Conservation (phyloP, 2,329 filamentous ascomycete genomes). For the Cephalotrichum gorgonifer region DNA sequence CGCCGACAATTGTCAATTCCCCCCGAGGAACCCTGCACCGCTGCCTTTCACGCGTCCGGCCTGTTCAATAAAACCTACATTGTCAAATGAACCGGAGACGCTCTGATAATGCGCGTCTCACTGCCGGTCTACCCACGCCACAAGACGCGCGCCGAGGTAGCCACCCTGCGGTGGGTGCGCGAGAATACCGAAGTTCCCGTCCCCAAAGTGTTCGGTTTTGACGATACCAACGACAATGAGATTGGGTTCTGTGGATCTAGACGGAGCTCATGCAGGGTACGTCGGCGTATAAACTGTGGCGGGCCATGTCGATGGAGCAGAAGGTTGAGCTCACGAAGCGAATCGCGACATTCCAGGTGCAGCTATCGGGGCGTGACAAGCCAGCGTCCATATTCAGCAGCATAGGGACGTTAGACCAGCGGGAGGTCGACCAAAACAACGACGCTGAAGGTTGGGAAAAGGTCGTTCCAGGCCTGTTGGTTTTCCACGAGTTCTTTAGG, state of each 20-base stretch:
- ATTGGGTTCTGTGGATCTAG: slow-evolving; percentile 29
- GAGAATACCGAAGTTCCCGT: slow-evolving; percentile 20
- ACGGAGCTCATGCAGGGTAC: slow-evolving; percentile 19
- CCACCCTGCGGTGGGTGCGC: slow-evolving; percentile 22
- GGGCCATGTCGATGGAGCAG: slow-evolving; percentile 17
- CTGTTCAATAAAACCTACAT: slow-evolving; percentile 15
- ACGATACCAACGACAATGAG: slow-evolving; percentile 19
- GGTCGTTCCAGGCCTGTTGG: slow-evolving; percentile 15
- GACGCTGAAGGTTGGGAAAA: neutral
- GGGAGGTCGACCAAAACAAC: neutral
- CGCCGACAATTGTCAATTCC: slow-evolving; percentile 6
- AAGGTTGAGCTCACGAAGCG: slow-evolving; percentile 20
- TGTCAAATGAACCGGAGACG: slow-evolving; percentile 4
- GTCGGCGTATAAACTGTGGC: slow-evolving; percentile 12
- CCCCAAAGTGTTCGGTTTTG: slow-evolving; percentile 20
- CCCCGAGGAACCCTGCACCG: slow-evolving; percentile 6
- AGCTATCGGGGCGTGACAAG: slow-evolving; percentile 15
- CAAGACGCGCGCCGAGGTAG: slow-evolving; percentile 27
- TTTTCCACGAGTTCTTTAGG: slow-evolving; percentile 22
- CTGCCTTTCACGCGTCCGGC: slow-evolving; percentile 9
- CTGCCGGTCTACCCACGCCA: slow-evolving; percentile 22
- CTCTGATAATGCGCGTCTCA: slow-evolving; percentile 20
- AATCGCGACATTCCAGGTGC: slow-evolving; percentile 18
- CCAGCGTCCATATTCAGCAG: slow-evolving; percentile 10
- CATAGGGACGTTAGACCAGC: slow-evolving; percentile 15